Conservation (phyloP, 306 rosid genomes). For the Quercus aquifolioides region DNA sequence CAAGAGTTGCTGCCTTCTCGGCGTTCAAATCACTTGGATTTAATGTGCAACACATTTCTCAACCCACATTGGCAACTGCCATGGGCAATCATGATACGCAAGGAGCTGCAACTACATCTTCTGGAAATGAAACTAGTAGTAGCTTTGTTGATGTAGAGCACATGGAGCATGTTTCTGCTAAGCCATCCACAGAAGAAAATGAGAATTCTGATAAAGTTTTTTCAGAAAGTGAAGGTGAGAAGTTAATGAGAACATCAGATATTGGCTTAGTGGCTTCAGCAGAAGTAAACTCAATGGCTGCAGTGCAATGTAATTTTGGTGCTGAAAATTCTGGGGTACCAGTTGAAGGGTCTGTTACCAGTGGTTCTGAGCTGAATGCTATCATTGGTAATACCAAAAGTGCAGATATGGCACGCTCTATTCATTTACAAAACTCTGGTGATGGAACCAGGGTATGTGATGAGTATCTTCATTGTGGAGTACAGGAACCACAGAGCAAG, state of each 20-base stretch:
- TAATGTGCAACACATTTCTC: conserved; percentile 68
- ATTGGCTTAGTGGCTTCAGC: conserved; percentile 25
- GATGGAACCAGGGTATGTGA: conserved; percentile 26
- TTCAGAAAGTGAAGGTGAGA: conserved; percentile 30
- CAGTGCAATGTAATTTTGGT: conserved; percentile 24
- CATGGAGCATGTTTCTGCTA: conserved; percentile 9
- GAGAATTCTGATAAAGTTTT: conserved; percentile 32
- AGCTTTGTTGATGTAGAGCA: conserved; percentile 35
- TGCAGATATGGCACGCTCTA: conserved; percentile 22
- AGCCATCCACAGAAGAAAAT: conserved; percentile 24
- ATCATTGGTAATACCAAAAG: conserved; percentile 28
- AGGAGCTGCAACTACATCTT: conserved; percentile 48
- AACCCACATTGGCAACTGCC: conserved; percentile 35
- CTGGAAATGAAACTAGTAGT: conserved; percentile 48
- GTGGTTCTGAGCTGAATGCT: conserved; percentile 31
- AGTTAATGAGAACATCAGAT: conserved; percentile 30
- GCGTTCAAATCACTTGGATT: conserved; percentile 90
- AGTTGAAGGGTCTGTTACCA: conserved; percentile 33
- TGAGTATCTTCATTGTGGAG: conserved; percentile 28
- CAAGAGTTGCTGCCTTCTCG: conserved; percentile 81
- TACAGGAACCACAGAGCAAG: conserved; percentile 27
- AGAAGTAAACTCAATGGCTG: conserved; percentile 37
- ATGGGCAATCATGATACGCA: conserved; percentile 39
- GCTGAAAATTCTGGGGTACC: conserved; percentile 35
- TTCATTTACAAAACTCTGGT: conserved; percentile 30